A percentile compares a stretch with the other conserved stretches of the same genome.
These are phyloP conservation scores for Russula earlei DNA, from an alignment of 768 basidiomycete species.

Conservation along the genomic window DNA sequence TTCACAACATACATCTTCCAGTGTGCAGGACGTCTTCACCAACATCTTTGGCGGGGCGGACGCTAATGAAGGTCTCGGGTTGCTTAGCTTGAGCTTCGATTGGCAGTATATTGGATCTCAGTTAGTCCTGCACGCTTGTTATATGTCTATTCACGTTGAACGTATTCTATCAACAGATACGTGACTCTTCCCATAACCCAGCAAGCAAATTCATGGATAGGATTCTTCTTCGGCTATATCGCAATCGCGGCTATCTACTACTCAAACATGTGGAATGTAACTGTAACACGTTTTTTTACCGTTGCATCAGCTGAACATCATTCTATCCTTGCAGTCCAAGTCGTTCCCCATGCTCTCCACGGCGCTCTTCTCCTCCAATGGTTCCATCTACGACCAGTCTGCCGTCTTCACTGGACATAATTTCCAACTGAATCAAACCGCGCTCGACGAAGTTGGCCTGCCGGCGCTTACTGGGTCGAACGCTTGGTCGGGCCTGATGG, in stretches of 20 bases:
- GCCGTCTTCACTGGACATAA: conserved; percentile 40
- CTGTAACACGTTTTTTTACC: background rate
- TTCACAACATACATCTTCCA: conserved; percentile 37
- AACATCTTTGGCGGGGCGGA: conserved; percentile 58
- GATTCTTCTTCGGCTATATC: conserved; percentile 43
- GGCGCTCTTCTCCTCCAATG: conserved; percentile 45
- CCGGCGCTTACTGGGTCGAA: conserved; percentile 40
- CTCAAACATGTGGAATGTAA: conserved; percentile 49
- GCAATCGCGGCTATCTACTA: conserved; percentile 50
- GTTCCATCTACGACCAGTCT: conserved; percentile 44
- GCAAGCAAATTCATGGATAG: conserved; percentile 54
- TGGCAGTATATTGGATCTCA: conserved; percentile 55
- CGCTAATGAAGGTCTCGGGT: conserved; percentile 59
- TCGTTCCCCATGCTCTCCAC: conserved; percentile 53
- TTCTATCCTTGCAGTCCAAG: conserved; percentile 31
- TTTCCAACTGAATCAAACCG: conserved; percentile 46
- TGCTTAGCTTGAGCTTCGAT: conserved; percentile 53
- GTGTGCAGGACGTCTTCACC: conserved; percentile 41
- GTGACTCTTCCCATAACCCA: conserved; percentile 47
- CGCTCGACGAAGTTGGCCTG: conserved; percentile 37
- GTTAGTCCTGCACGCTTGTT: conserved; percentile 15
- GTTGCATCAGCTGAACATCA: conserved; percentile 20
- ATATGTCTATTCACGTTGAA: background rate
- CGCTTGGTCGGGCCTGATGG: conserved; percentile 41
- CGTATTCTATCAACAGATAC: conserved; percentile 19